Evolutionary conservation across 2,329 filamentous ascomycete species (phyloP).

Genomic region (Arthrobotrys megalospora): DNA sequence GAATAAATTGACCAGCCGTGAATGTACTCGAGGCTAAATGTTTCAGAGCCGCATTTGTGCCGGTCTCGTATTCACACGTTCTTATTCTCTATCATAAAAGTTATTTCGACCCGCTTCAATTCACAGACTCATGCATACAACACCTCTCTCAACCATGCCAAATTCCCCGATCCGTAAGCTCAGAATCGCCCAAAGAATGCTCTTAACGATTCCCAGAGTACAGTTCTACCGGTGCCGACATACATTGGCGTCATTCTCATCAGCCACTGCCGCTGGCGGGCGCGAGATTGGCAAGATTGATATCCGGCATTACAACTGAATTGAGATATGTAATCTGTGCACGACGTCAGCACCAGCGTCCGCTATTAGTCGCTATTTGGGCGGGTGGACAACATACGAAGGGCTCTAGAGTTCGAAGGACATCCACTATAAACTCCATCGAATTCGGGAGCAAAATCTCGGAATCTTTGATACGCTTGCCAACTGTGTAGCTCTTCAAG

Average conservation of each 20-base stretch:
- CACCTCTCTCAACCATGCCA: not conserved
- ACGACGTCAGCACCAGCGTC: conserved; percentile 29
- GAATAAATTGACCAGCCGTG: conserved; percentile 4
- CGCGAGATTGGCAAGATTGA: conserved; percentile 38
- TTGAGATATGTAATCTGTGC: conserved; percentile 79
- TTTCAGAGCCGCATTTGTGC: not conserved
- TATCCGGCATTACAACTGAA: conserved; percentile 80
- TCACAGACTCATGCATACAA: not conserved
- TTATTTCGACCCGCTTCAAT: not conserved
- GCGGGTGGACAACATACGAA: conserved; percentile 77
- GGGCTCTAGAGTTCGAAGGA: conserved; percentile 79
- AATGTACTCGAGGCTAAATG: conserved; percentile 12
- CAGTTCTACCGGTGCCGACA: too few species aligned
- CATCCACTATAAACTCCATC: conserved; percentile 76
- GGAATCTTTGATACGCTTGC: conserved; percentile 76
- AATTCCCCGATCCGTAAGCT: conserved; percentile 5
- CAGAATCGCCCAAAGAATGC: not conserved
- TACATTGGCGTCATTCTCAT: not conserved
- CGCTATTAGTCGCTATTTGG: conserved; percentile 4
- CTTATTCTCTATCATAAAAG: not conserved
- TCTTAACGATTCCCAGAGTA: not conserved
- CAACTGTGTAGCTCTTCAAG: conserved; percentile 83
- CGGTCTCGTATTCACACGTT: not conserved
- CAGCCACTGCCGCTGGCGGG: not conserved
- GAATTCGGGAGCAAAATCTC: conserved; percentile 76